These are phyloP conservation scores for Malus sieversii DNA, from an alignment of 306 rosid genomes.

Conservation along the genomic window DNA sequence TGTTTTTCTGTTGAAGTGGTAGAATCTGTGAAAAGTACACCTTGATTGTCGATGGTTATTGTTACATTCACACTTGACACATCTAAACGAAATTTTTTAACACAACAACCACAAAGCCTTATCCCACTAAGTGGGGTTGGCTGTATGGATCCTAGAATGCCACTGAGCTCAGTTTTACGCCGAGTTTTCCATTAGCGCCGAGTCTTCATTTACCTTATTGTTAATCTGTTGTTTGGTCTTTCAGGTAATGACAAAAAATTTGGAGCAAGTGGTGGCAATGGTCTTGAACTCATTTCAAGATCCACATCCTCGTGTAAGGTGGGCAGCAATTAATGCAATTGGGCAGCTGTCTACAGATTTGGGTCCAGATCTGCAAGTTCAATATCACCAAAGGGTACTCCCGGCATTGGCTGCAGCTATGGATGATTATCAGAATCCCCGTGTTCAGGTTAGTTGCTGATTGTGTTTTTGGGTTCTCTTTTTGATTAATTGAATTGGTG, in stretches of 20 bases:
- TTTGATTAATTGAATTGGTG: not conserved
- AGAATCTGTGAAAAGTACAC: not conserved
- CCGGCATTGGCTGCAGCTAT: constrained; percentile 87
- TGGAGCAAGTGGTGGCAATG: constrained; percentile 99
- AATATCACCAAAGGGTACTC: constrained; percentile 75
- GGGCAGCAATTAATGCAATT: constrained; percentile 98
- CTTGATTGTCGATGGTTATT: not conserved
- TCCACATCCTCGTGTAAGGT: constrained; percentile 96
- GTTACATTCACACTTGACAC: not conserved
- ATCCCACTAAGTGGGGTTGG: too few species aligned
- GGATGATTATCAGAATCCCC: constrained; percentile 97
- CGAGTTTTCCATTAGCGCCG: too few species aligned
- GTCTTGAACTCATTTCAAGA: constrained; percentile 85
- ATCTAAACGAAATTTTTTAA: not conserved
- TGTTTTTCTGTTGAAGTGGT: not conserved
- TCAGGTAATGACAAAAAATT: constrained; percentile 85
- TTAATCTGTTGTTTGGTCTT: not conserved
- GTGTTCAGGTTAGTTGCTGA: constrained; percentile 67
- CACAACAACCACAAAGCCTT: too few species aligned
- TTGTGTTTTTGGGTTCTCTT: not conserved
- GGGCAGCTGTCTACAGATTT: constrained; percentile 95
- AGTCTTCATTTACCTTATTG: not conserved
- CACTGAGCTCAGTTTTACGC: too few species aligned
- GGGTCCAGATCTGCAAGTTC: constrained; percentile 95
- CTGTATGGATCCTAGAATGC: too few species aligned